Base-by-base conservation (phyloP, 352 stramenopile genomes). In the Phytophthora lateralis region DNA sequence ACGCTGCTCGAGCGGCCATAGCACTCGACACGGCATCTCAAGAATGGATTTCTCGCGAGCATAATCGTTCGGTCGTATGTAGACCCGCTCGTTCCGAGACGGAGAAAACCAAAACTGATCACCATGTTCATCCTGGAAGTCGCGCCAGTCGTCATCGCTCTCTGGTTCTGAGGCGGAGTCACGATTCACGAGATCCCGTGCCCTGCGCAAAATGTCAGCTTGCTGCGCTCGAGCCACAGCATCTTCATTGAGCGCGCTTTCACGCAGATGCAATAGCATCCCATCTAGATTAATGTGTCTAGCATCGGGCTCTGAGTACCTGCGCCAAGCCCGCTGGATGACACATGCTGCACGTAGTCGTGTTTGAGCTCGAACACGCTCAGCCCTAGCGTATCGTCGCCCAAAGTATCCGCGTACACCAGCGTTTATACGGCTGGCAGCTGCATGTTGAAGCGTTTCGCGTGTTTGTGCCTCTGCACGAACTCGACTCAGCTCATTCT, bases 41-140 rank as follows among this genome's bases (percentile, higher is more conserved):
- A 95, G 63, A 41, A 93, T 58, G 27, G 57, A 66, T 57, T 79
- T 81, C 41, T 88, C 73, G 9, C 60, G 54, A 0, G 78, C 81
- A 26, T 72, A 70, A 12, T 90, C 78, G 42, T 90, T 91, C n/a
- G 83, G 85, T 12, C 85, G 76, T 14, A 92, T 66, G 55, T 87
- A 86, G 11, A 73, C 58, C 0, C 81, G 77, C 34, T 72, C 54
- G 44, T 90, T 85, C 4, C 78, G 71, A 12, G 82, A 93, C 6
- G 85, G 80, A 8, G 85, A 95, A 65, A 93, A 95, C 80, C 82
- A 95, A 46, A 91, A 93, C 46, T 77, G 71, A 39, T 85, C 76
- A 4, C 78, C 82, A 18, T 75, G 68, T 15, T 88, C 76, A 44
- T 90, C 81, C 41, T 78, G 51, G 30, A 90, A 89, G 26, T 90